These are phyloP conservation scores for Gymnopilus junonius DNA, from an alignment of 768 basidiomycete genomes.

Conservation along the genomic window DNA sequence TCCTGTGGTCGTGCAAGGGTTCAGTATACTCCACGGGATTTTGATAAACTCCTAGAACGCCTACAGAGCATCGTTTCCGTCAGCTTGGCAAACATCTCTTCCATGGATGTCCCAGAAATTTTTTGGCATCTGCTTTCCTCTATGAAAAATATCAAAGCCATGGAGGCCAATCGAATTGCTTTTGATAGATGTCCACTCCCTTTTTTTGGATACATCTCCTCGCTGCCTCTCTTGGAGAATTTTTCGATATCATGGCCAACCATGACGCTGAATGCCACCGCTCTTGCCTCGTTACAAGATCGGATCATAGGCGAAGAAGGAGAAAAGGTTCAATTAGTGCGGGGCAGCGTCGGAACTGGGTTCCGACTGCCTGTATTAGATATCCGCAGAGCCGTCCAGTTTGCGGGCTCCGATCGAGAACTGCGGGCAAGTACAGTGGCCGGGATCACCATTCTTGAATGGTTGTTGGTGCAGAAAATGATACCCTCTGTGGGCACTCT, in stretches of 20 bases:
- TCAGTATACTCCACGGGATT: slow-evolving; percentile 14
- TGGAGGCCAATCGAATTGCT: slow-evolving; percentile 30
- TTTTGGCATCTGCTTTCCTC: slow-evolving; percentile 31
- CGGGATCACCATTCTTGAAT: slow-evolving; percentile 22
- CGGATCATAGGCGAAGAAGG: slow-evolving; percentile 15
- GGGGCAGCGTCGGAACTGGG: slow-evolving; percentile 3
- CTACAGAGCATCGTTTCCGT: slow-evolving; percentile 21
- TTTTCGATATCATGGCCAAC: slow-evolving; percentile 29
- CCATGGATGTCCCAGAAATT: slow-evolving; percentile 27
- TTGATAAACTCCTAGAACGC: slow-evolving; percentile 7
- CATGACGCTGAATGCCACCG: slow-evolving; percentile 19
- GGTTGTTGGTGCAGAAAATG: slow-evolving; percentile 30
- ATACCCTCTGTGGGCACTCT: slow-evolving; percentile 25
- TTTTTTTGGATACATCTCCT: not conserved
- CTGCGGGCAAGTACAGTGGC: slow-evolving; percentile 11
- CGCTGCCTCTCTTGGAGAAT: slow-evolving; percentile 21
- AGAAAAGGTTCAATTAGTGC: not conserved
- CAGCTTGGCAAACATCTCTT: slow-evolving; percentile 29
- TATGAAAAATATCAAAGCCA: slow-evolving; percentile 28
- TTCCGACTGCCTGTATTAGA: slow-evolving; percentile 19
- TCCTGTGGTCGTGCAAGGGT: not conserved
- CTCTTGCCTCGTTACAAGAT: slow-evolving; percentile 6
- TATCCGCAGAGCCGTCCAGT: slow-evolving; percentile 14
- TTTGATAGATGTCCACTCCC: slow-evolving; percentile 28
- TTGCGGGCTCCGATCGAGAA: slow-evolving; percentile 8